A percentile compares a stretch with the other conserved stretches of the same genome.
Conservation (phyloP, 306 rosid species). For the Quercus bicolor region DNA sequence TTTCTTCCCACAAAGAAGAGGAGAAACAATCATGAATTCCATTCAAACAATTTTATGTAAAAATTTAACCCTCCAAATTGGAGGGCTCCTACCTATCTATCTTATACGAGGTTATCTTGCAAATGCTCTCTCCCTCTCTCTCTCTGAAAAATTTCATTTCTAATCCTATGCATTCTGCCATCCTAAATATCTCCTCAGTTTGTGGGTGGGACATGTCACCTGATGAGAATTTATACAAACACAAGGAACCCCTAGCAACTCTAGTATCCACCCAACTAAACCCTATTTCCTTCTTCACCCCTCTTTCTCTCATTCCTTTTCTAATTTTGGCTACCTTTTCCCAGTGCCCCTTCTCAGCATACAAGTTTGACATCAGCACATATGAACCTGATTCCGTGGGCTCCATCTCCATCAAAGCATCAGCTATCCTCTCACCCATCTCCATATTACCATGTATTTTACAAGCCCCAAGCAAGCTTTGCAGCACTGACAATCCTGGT, state of each 20-base stretch:
- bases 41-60: too few relatives aligned
- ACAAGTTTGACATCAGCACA: slow-evolving; percentile 67
- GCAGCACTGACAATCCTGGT: slow-evolving; percentile 66
- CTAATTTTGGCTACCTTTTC: slow-evolving; percentile 72
- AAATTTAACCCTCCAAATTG: too few relatives aligned
- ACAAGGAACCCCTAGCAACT: slow-evolving; percentile 46
- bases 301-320: slow-evolving; percentile 64
- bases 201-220: slow-evolving; percentile 66
- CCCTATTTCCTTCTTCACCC: slow-evolving; percentile 76
- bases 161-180: slow-evolving; percentile 57
- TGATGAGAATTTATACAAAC: slow-evolving; percentile 71
- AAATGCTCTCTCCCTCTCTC: slow-evolving; percentile 12
- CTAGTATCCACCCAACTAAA: slow-evolving; percentile 72
- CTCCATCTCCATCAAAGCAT: slow-evolving; percentile 55
- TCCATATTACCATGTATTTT: slow-evolving; percentile 61
- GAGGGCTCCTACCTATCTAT: neutral
- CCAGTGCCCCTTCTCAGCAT: slow-evolving; percentile 82
- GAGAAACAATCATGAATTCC: too few relatives aligned
- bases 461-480: slow-evolving; percentile 83
- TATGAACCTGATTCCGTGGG: slow-evolving; percentile 68
- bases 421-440: slow-evolving; percentile 60
- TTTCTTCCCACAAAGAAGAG: too few relatives aligned
- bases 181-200: slow-evolving; percentile 53
- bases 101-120: neutral
- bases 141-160: slow-evolving; percentile 55